Evolutionary conservation across 2,329 filamentous ascomycete genomes (phyloP).

Genomic region (Juglanconis juglandina): DNA sequence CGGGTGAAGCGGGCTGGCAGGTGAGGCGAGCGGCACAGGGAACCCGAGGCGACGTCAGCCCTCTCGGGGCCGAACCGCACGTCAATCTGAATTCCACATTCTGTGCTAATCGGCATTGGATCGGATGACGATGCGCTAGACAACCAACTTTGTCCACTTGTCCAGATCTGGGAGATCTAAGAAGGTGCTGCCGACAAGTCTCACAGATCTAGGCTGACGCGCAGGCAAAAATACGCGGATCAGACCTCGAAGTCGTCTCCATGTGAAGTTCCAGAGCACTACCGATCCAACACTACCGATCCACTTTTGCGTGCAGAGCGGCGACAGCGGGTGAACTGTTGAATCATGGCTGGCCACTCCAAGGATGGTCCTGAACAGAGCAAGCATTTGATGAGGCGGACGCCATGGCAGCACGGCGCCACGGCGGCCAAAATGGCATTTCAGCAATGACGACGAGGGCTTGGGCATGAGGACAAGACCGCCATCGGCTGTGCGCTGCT

Average conservation of each 20-base stretch:
- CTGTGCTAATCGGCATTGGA: no score
- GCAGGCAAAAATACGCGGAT: no score
- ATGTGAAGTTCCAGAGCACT: neutral
- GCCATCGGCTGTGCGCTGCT: neutral
- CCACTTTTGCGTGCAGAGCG: neutral
- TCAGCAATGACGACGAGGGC: neutral
- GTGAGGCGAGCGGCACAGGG: no score
- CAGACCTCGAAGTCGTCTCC: neutral
- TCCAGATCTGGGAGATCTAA: neutral
- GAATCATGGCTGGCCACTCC: no score
- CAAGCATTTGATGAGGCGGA: neutral
- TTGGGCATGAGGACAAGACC: neutral
- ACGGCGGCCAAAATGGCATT: neutral
- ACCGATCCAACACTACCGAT: neutral
- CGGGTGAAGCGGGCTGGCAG: neutral
- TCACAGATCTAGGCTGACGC: no score
- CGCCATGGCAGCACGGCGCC: neutral
- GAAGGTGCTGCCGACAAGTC: neutral
- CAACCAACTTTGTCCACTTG: no score
- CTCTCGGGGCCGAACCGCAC: no score
- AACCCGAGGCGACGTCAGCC: no score
- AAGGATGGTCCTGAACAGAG: neutral
- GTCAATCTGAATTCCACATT: no score
- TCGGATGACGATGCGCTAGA: no score
- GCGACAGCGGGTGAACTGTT: neutral